Evolutionary conservation across 2,329 filamentous ascomycete genomes (phyloP).

Genomic region (Zymoseptoria ardabiliae): DNA sequence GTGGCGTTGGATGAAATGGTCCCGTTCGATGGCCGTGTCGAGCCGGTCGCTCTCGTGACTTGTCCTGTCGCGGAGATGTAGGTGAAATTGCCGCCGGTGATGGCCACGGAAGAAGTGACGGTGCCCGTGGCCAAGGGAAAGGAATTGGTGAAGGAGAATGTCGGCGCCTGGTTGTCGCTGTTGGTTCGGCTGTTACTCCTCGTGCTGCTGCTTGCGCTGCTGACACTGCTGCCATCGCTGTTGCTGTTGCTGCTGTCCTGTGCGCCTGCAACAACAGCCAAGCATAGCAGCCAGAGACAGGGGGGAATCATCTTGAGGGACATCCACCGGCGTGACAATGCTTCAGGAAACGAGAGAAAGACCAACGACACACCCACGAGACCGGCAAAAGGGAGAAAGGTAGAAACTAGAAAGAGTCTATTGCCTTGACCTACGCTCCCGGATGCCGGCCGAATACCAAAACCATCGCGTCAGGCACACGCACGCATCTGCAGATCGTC

Average conservation of each 20-base stretch:
- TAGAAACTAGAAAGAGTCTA: not conserved
- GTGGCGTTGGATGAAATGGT: conserved; percentile 34
- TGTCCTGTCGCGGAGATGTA: conserved; percentile 24
- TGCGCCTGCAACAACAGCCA: conserved; percentile 30
- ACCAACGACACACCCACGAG: not conserved
- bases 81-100: conserved; percentile 22
- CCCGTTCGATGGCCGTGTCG: conserved; percentile 31
- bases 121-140: conserved; percentile 12
- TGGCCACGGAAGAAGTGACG: conserved; percentile 15
- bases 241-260: conserved; percentile 20
- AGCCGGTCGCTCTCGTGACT: conserved; percentile 13
- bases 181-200: not conserved
- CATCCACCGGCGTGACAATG: not conserved
- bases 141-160: conserved; percentile 20
- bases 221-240: conserved; percentile 11
- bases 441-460: too few relatives aligned
- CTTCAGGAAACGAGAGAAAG: not conserved
- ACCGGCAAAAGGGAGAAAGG: too few relatives aligned
- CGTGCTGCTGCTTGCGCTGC: not conserved
- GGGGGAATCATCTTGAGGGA: conserved; percentile 21
- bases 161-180: not conserved
- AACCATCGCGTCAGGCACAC: too few relatives aligned
- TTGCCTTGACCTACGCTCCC: too few relatives aligned
- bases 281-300: conserved; percentile 26
- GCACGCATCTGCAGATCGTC: too few relatives aligned